These are phyloP conservation scores for Diaporthe destruens DNA, from an alignment of 2,329 filamentous ascomycete species.

Conservation along the genomic window DNA sequence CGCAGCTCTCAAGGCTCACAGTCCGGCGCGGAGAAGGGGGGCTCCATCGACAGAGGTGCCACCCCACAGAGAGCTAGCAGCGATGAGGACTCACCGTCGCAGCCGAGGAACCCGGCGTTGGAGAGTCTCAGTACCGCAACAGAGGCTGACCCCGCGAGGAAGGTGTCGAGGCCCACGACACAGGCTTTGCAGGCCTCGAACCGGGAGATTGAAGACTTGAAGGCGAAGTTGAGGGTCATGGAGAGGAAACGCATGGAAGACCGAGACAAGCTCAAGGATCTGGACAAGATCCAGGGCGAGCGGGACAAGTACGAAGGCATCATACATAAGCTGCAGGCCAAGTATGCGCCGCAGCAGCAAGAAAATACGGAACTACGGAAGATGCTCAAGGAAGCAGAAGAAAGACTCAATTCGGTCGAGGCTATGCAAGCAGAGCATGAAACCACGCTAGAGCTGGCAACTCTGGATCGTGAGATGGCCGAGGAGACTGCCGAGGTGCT, in stretches of 20 bases:
- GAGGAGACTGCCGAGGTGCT: constrained; percentile 89
- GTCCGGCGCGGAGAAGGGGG: constrained; percentile 55
- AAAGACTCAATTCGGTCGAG: constrained; percentile 77
- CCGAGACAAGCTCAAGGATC: constrained; percentile 82
- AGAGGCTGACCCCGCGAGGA: constrained; percentile 51
- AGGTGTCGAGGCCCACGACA: constrained; percentile 40
- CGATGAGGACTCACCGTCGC: constrained; percentile 62
- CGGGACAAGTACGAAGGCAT: constrained; percentile 84
- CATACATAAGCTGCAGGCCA: constrained; percentile 90
- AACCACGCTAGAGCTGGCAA: constrained; percentile 84
- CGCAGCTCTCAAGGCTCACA: constrained; percentile 53
- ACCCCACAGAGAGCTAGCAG: constrained; percentile 62
- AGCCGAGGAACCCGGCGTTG: constrained; percentile 63
- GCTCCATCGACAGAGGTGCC: constrained; percentile 49
- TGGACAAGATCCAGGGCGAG: constrained; percentile 82
- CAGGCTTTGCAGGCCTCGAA: constrained; percentile 55
- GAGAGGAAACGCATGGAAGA: constrained; percentile 91
- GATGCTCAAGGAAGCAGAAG: constrained; percentile 81
- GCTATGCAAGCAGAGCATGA: constrained; percentile 86
- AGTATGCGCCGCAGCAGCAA: constrained; percentile 86
- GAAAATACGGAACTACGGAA: constrained; percentile 83
- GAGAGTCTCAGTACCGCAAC: constrained; percentile 61
- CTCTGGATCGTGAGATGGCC: constrained; percentile 94
- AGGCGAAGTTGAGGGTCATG: constrained; percentile 86
- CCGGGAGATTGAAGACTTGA: constrained; percentile 86